phyloP scores from a whole-genome alignment of 768 basidiomycete genomes.

The Pisolithus microcarpus region DNA sequence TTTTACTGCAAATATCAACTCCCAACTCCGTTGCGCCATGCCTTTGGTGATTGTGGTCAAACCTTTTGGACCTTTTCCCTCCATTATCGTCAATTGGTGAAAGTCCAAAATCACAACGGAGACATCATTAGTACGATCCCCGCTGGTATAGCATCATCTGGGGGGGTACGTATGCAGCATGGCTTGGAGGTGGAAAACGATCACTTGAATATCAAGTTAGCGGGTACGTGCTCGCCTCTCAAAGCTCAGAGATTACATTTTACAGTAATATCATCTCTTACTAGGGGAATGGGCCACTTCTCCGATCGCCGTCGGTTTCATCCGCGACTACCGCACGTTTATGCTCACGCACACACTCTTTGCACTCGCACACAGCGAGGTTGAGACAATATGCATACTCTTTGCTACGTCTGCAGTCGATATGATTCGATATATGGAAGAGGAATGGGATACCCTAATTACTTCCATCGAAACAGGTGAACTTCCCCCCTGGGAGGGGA shows the following conservation, averaged over 20 bases:
- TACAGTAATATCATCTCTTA: background rate
- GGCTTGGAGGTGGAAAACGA: slow-evolving; percentile 11
- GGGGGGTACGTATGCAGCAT: slow-evolving; percentile 13
- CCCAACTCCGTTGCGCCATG: slow-evolving; percentile 3
- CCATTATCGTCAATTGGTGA: slow-evolving; percentile 5
- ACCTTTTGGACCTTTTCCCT: slow-evolving; percentile 18
- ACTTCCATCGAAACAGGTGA: slow-evolving; percentile 5
- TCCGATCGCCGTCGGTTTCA: slow-evolving; percentile 4
- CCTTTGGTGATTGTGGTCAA: slow-evolving; percentile 5
- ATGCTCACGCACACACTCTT: slow-evolving; percentile 8
- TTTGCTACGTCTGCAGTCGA: slow-evolving; percentile 5
- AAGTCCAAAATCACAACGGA: slow-evolving; percentile 1
- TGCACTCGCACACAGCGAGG: background rate
- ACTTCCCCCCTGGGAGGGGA: slow-evolving; percentile 3
- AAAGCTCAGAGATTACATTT: no score
- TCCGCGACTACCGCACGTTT: slow-evolving; percentile 7
- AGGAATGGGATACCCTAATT: slow-evolving; percentile 5
- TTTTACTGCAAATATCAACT: slow-evolving; percentile 14
- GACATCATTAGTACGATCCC: slow-evolving; percentile 1
- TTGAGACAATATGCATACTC: background rate
- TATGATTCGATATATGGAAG: slow-evolving; percentile 7
- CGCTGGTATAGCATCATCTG: slow-evolving; percentile 8
- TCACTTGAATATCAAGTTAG: slow-evolving; percentile 6
- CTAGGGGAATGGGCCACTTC: background rate
- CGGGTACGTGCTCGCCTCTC: background rate